These are phyloP conservation scores for Ulmus americana DNA, from an alignment of 331 rosid species.

Conservation along the genomic window DNA sequence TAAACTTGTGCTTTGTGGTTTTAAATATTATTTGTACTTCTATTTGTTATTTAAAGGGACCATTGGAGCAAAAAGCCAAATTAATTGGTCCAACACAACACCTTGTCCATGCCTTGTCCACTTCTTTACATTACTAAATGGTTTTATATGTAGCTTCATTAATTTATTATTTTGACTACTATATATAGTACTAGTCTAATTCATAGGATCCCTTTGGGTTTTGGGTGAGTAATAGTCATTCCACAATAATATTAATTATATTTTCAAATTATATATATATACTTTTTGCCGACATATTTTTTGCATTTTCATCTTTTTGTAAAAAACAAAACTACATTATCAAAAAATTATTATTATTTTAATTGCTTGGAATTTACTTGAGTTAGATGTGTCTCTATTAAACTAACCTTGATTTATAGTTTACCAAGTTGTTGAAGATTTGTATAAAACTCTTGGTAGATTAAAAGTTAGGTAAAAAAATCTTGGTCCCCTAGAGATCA, in stretches of 20 bases:
- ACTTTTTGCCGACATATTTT: neutral
- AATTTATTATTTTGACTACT: neutral
- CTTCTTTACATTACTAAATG: neutral
- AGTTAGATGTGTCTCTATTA: no score
- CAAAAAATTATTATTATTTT: neutral
- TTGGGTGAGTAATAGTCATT: neutral
- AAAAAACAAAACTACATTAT: conserved; percentile 2
- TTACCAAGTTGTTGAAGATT: no score
- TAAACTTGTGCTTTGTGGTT: neutral
- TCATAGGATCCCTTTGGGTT: conserved; percentile 9
- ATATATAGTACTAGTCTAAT: neutral
- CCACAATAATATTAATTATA: neutral
- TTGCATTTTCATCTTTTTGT: neutral
- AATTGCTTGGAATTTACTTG: no score
- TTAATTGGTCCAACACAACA: conserved; percentile 9
- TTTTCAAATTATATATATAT: neutral
- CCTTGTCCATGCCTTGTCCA: neutral
- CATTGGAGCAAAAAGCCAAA: conserved; percentile 8
- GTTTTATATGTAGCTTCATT: neutral
- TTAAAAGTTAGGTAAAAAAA: no score
- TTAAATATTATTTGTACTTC: neutral
- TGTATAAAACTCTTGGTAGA: no score
- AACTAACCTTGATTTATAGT: no score
- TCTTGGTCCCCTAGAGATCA: no score
- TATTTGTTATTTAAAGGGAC: neutral